A percentile compares a stretch with the other conserved stretches of the same genome.
phyloP scores from a whole-genome alignment of 2,329 filamentous ascomycete species.

The Tolypocladium album region DNA sequence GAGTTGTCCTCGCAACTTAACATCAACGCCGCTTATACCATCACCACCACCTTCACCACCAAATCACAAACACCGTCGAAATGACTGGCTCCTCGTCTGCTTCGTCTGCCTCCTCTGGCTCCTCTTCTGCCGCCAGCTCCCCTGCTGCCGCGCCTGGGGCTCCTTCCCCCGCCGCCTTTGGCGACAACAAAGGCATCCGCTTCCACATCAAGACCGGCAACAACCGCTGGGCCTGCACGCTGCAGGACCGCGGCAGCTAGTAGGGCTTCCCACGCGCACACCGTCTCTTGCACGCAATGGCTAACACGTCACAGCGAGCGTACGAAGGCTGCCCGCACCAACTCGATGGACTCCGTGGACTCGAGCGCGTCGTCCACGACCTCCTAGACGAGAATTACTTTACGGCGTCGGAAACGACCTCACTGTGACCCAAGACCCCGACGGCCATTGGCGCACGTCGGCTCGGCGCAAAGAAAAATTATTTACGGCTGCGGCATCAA shows the following conservation, averaged over 20 bases:
- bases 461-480: background rate
- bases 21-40: background rate
- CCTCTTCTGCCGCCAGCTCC: constrained; percentile 6
- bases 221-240: constrained; percentile 25
- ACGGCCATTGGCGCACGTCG: background rate
- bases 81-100: constrained; percentile 10
- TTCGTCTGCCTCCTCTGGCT: constrained; percentile 3
- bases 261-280: constrained; percentile 16
- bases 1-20: background rate
- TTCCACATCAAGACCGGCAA: constrained; percentile 35
- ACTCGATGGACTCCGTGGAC: constrained; percentile 23
- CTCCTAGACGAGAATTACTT: constrained; percentile 1
- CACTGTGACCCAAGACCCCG: background rate
- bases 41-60: background rate
- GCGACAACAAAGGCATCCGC: constrained; percentile 29
- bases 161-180: constrained; percentile 13
- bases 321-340: constrained; percentile 23
- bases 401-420: background rate
- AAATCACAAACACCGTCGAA: background rate
- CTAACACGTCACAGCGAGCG: constrained; percentile 22
- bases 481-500: background rate
- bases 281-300: background rate
- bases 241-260: constrained; percentile 33
- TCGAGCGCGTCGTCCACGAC: constrained; percentile 15
- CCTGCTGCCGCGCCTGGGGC: constrained; percentile 7